Conservation (phyloP, 306 rosid species). For the Ormosia emarginata region DNA sequence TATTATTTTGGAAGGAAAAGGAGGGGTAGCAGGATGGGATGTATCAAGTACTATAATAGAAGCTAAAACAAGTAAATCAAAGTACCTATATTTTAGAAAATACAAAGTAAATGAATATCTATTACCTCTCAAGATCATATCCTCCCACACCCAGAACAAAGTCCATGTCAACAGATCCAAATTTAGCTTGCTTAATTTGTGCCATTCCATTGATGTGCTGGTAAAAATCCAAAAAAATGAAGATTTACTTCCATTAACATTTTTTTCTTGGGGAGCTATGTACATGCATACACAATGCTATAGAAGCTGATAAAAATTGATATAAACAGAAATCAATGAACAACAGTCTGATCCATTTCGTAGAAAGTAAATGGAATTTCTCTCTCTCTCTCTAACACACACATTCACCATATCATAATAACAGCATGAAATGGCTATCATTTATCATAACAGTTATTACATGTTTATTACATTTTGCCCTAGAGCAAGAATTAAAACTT, state of each 20-base stretch:
- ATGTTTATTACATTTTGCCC: neutral
- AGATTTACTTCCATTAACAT: constrained; percentile 2
- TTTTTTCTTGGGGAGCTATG: neutral
- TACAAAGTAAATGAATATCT: constrained; percentile 39
- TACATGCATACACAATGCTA: constrained; percentile 12
- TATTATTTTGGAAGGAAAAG: neutral
- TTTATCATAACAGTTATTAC: neutral
- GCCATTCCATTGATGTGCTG: constrained; percentile 92
- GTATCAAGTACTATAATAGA: neutral
- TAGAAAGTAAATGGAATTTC: neutral
- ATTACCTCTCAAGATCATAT: constrained; percentile 88
- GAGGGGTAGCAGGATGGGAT: neutral
- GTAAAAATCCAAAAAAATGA: constrained; percentile 27
- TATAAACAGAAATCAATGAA: neutral
- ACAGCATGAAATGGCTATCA: constrained; percentile 3
- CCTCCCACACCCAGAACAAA: constrained; percentile 94
- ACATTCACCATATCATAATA: neutral
- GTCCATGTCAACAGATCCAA: constrained; percentile 86
- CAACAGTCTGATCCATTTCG: neutral
- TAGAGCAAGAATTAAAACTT: neutral
- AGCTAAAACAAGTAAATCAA: neutral
- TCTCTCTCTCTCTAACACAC: neutral
- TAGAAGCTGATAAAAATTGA: neutral
- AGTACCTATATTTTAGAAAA: neutral
- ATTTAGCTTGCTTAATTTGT: constrained; percentile 72